phyloP scores from a whole-genome alignment of 2,329 filamentous ascomycete species.

The Neoarthrinium moseri region DNA sequence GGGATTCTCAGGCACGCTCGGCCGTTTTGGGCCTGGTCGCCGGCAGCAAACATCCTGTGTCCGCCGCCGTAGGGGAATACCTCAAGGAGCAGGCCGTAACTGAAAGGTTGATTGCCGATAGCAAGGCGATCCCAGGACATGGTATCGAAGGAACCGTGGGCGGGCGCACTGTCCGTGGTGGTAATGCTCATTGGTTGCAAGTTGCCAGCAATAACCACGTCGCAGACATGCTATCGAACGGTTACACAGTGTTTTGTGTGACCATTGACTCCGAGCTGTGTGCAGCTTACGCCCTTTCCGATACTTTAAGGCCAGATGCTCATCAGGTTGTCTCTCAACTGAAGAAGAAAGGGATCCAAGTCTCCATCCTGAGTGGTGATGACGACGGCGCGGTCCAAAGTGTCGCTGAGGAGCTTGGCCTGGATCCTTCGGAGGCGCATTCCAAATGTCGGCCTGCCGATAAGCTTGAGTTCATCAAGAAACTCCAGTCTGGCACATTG shows the following conservation, averaged over 20 bases:
- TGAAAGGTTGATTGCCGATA: constrained; percentile 23
- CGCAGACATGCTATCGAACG: constrained; percentile 29
- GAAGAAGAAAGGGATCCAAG: constrained; percentile 33
- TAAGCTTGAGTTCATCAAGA: constrained; percentile 44
- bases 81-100: constrained; percentile 20
- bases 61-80: constrained; percentile 34
- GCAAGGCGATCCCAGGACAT: constrained; percentile 40
- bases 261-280: constrained; percentile 31
- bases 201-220: constrained; percentile 31
- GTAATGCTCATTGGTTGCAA: constrained; percentile 49
- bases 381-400: constrained; percentile 46
- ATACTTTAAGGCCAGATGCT: constrained; percentile 44
- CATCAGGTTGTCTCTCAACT: constrained; percentile 32
- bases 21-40: constrained; percentile 34
- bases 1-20: not conserved
- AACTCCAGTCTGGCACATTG: constrained; percentile 25
- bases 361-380: constrained; percentile 54
- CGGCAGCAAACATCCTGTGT: constrained; percentile 53
- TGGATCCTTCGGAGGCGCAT: constrained; percentile 34
- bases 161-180: constrained; percentile 38
- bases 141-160: constrained; percentile 39
- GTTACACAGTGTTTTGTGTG: constrained; percentile 48
- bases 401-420: constrained; percentile 37
- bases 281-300: constrained; percentile 46
- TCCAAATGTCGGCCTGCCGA: constrained; percentile 43